A percentile compares a stretch with the other conserved stretches of the same genome.
These are phyloP conservation scores for Phytophthora chlamydospora DNA, from an alignment of 352 stramenopile genomes.

Conservation along the genomic window DNA sequence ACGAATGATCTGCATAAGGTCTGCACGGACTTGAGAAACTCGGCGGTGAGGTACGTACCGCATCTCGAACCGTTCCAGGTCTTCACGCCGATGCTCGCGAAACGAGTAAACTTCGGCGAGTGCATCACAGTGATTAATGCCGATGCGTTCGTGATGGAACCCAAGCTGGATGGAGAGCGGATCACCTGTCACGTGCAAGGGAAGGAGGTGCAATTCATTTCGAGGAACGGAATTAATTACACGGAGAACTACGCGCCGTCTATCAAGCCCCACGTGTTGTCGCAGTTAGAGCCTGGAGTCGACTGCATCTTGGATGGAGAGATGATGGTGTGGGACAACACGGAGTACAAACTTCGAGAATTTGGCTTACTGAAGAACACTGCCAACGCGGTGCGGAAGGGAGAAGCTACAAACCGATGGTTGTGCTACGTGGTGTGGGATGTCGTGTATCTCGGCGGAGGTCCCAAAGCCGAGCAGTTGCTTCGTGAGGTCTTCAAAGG, in stretches of 20 bases:
- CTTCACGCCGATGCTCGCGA: constrained; percentile 88
- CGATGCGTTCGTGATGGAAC: constrained; percentile 83
- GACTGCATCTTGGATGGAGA: constrained; percentile 87
- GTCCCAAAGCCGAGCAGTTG: constrained; percentile 47
- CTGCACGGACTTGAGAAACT: constrained; percentile 78
- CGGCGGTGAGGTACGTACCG: constrained; percentile 79
- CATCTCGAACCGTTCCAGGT: constrained; percentile 84
- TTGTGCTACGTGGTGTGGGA: constrained; percentile 89
- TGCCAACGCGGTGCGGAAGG: constrained; percentile 59
- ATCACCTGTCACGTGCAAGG: constrained; percentile 81
- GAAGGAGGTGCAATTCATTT: constrained; percentile 80
- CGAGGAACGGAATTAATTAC: constrained; percentile 87
- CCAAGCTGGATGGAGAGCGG: constrained; percentile 84
- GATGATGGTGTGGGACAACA: constrained; percentile 91
- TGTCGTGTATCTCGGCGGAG: constrained; percentile 73
- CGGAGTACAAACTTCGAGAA: constrained; percentile 73
- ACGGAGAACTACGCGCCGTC: constrained; percentile 69
- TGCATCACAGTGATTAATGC: constrained; percentile 74
- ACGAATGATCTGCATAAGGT: constrained; percentile 85
- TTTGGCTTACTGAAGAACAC: constrained; percentile 87
- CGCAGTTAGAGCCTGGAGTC: constrained; percentile 59
- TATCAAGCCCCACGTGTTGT: constrained; percentile 66
- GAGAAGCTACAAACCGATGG: constrained; percentile 70
- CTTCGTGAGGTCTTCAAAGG: constrained; percentile 70
- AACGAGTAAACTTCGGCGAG: constrained; percentile 85